Evolutionary conservation across 768 basidiomycete genomes (phyloP), one percentile per base, ranked within the genome.

Genomic region (Arthromyces matolae): DNA sequence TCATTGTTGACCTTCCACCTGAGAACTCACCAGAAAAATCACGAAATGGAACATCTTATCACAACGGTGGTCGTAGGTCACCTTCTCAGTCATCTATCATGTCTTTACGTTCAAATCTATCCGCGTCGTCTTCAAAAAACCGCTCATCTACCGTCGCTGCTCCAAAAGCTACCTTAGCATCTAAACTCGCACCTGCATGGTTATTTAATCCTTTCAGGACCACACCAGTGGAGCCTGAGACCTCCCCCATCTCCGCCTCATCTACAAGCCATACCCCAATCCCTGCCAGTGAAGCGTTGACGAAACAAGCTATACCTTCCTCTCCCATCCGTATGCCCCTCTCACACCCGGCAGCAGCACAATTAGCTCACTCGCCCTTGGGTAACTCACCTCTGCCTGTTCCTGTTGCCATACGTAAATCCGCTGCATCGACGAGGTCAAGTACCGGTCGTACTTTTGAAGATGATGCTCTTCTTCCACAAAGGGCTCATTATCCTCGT

Each of bases 151-250:
- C 64, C 32, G 53, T 70, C 18, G 55, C 59, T 18, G 56, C 68
- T 33, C 58, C 62, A 5, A 75, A 73, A 22, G 60, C 66, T 3
- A 68, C 73, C 1, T 47, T 80, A 1, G 68, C 75, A 9, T 81
- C 86, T 2, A 86, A 81, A 57, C 72, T 88, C 32, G 71, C 86
- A 1, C 79, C 87, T 2, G 75, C 84, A n/a, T 90, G 89, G 89
- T 64, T 90, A 9, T 84, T 89, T 64, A 86, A 82, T 57, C 78
- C 83, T 5, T 90, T 91, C 63, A 72, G 86, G 27, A 81, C 77
- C 49, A 77, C 71, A 1, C 71, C 76, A 6, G 79, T 76, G 53
- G 83, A 87, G 60, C 75, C 84, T 2, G 81, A 85, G 53, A 81
- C 80, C 1, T 76, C 76, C 2, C 66, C 77, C 12, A 69, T 79